Evolutionary conservation across 768 basidiomycete genomes (phyloP).

Genomic region (Boletus tomentosulus): DNA sequence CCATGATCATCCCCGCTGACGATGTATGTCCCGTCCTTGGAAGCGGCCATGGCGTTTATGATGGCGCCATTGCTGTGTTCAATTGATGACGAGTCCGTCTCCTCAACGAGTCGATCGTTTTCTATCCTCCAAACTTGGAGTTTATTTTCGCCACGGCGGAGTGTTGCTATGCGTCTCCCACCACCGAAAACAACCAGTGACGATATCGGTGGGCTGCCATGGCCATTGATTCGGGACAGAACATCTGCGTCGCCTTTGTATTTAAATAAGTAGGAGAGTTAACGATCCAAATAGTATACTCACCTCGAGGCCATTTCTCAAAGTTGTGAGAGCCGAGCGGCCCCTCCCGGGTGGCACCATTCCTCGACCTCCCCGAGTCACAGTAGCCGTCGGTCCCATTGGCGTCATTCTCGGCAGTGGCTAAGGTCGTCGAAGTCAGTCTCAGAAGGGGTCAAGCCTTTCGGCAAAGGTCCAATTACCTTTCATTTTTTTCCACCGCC

Average conservation of each 20-base stretch:
- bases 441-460: not conserved
- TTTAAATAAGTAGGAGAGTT: not conserved
- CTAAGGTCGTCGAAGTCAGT: not conserved
- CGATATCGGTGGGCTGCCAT: not conserved
- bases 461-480: not conserved
- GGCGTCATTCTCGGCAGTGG: not conserved
- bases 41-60: not conserved
- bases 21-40: not conserved
- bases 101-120: not conserved
- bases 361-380: not conserved
- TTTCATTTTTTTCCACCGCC: not conserved
- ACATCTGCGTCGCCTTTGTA: not conserved
- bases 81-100: not conserved
- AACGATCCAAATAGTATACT: not conserved
- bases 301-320: not conserved
- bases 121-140: not conserved
- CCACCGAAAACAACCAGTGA: not conserved
- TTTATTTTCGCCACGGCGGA: not conserved
- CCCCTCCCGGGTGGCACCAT: no score
- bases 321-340: no score
- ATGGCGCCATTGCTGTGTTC: not conserved
- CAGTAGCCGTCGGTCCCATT: not conserved
- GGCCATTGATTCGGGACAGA: not conserved
- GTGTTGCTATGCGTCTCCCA: not conserved
- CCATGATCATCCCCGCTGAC: not conserved